Evolutionary conservation across 495 filamentous ascomycete species (phyloP), one percentile per base, ranked within the genome.

Genomic region (Podospora pseudoanserina): DNA sequence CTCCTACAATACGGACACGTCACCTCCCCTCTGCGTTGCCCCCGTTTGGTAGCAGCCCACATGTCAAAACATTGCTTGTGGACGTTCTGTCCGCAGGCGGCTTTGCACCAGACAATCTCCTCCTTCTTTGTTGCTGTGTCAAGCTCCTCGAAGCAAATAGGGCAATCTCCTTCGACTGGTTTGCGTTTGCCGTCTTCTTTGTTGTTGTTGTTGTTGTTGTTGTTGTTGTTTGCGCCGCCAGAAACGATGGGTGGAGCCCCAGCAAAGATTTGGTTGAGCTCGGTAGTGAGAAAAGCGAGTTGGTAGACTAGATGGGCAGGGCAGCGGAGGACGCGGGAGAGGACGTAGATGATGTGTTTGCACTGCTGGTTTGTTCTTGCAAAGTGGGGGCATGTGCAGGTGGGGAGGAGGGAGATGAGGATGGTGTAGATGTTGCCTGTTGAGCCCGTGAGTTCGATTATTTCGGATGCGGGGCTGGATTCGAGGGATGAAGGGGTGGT

Each of bases 21-120:
- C 19, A 92, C 86, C 11, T 83, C 62, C 1, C 67, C 70, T 4
- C 66, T 63, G 0, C 49, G 61, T 57, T 77, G 76, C 28, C 74
- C 70, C 0, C 75, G 75, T 68, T 89, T 86, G 4, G 85, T 87
- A 3, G 78, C 74, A 9, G 85, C 86, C 91, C 91, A 93, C 74
- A 86, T 84, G 68, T 89, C 79, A 71, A 94, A 92, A 68, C 91
- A 94, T 3, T 79, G 76, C 68, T 83, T 85, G 75, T 95, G 92
- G 13, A 94, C 82, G 70, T 95, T 94, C 75, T 93, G 91, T 1
- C 91, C 91, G 71, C 92, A 95, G 0, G 86, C 83, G 3, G 86
- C 85, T 64, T 86, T 86, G 75, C 92, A 95, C 82, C 88, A 94
- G 2, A 92, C 85, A 18, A 89, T 83, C 0, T 82, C 77, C 66